Percentiles rank a stretch among this genome's conserved stretches.
Conservation (phyloP, 495 filamentous ascomycete species). For the Zalerion maritima region DNA sequence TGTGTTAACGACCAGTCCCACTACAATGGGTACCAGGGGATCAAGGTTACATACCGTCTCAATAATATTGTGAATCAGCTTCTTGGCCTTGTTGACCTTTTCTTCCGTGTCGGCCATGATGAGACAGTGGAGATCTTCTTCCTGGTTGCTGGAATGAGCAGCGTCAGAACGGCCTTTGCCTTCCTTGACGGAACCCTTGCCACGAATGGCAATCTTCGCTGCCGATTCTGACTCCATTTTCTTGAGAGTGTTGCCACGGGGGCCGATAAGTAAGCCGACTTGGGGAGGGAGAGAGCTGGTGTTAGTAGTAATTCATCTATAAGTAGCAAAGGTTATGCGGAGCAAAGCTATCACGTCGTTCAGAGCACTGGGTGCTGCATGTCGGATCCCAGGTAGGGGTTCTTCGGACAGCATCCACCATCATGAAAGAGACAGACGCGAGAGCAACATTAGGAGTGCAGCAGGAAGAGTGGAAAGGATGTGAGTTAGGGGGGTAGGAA, state of each 20-base stretch:
- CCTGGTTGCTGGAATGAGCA: constrained; percentile 97
- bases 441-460: not conserved
- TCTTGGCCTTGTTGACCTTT: constrained; percentile 96
- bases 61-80: constrained; percentile 92
- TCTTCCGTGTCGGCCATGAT: constrained; percentile 99
- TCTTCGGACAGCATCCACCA: constrained; percentile 23
- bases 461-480: constrained; percentile 4
- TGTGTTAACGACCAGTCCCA: constrained; percentile 12
- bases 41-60: constrained; percentile 66
- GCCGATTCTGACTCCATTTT: constrained; percentile 97
- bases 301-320: constrained; percentile 60
- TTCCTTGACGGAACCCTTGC: constrained; percentile 99
- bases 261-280: constrained; percentile 99
- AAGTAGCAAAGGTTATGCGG: constrained; percentile 20
- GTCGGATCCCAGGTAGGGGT: constrained; percentile 14
- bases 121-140: constrained; percentile 95
- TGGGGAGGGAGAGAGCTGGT: constrained; percentile 74
- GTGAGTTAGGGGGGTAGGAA: constrained; percentile 24
- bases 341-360: constrained; percentile 22
- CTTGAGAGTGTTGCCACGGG: constrained; percentile 97
- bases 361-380: constrained; percentile 16
- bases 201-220: constrained; percentile 97
- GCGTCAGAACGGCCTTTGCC: constrained; percentile 97
- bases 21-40: not conserved
- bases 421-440: constrained; percentile 8